phyloP scores from a whole-genome alignment of 345 rosid species.

The Heritiera littoralis region DNA sequence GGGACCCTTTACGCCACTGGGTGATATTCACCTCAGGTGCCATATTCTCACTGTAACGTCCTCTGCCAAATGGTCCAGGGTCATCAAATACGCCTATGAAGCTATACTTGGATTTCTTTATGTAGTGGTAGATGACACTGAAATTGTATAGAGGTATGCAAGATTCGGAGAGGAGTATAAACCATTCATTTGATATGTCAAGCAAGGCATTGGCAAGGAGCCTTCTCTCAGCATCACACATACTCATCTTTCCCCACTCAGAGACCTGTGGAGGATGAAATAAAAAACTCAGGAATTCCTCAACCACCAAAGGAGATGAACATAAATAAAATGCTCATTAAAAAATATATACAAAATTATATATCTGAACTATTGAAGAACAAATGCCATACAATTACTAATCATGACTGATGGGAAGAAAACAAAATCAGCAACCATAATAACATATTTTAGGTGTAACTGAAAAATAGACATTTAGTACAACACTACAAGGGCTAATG shows the following conservation, averaged over 20 bases:
- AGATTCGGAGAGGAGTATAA: constrained; percentile 85
- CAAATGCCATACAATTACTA: background rate
- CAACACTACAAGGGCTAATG: background rate
- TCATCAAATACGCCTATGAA: constrained; percentile 88
- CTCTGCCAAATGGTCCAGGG: constrained; percentile 81
- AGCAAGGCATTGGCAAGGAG: constrained; percentile 89
- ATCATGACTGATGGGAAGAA: background rate
- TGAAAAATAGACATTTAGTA: background rate
- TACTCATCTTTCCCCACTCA: constrained; percentile 96
- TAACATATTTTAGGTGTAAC: background rate
- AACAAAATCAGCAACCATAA: background rate
- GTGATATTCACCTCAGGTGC: constrained; percentile 69
- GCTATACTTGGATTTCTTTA: constrained; percentile 60
- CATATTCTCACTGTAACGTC: constrained; percentile 75
- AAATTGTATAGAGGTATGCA: constrained; percentile 89
- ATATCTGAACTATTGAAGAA: background rate
- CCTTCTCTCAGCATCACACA: constrained; percentile 91
- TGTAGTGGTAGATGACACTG: constrained; percentile 65
- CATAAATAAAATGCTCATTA: background rate
- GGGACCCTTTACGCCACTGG: constrained; percentile 91
- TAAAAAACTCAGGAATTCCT: background rate
- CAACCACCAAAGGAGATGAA: background rate
- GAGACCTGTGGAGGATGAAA: constrained; percentile 50
- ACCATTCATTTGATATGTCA: constrained; percentile 81
- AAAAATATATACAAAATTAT: background rate